phyloP scores from a whole-genome alignment of 176 grass and related monocot genomes.

The Eleusine indica region DNA sequence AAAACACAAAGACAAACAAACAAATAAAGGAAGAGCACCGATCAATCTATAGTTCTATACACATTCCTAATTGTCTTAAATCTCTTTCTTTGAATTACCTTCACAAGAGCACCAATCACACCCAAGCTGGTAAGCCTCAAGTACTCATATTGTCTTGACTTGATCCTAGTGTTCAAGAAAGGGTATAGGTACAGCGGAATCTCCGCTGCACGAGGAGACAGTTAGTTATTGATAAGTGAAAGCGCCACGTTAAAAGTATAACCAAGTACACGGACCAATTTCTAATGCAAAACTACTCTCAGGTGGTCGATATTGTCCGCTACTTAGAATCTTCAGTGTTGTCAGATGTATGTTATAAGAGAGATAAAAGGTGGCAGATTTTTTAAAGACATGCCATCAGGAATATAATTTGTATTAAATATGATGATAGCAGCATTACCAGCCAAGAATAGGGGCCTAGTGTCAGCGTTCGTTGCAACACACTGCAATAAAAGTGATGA shows the following conservation, averaged over 20 bases:
- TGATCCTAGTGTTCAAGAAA: conserved; percentile 85
- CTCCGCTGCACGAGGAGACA: conserved; percentile 58
- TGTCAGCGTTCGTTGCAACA: conserved; percentile 87
- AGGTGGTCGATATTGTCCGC: neutral
- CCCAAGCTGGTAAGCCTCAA: conserved; percentile 91
- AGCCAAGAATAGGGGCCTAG: conserved; percentile 76
- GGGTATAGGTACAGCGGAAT: conserved; percentile 90
- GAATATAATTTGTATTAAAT: conserved; percentile 9
- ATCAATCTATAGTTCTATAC: neutral
- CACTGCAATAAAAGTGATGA: conserved; percentile 58
- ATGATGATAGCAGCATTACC: conserved; percentile 42
- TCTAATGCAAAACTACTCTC: neutral
- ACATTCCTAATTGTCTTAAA: conserved; percentile 22
- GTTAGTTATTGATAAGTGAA: conserved; percentile 11
- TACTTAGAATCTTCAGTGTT: neutral
- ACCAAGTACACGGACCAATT: neutral
- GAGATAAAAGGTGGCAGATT: neutral
- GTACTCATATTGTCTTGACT: conserved; percentile 83
- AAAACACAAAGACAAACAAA: no score
- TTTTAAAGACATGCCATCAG: conserved; percentile 1
- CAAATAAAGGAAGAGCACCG: no score
- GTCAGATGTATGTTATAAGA: neutral
- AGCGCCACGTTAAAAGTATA: conserved; percentile 5
- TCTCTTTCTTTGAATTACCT: conserved; percentile 58
- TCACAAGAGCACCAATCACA: conserved; percentile 96